These are phyloP conservation scores for Hypoxylon subgilvum DNA, from an alignment of 495 filamentous ascomycete genomes.

Conservation along the genomic window DNA sequence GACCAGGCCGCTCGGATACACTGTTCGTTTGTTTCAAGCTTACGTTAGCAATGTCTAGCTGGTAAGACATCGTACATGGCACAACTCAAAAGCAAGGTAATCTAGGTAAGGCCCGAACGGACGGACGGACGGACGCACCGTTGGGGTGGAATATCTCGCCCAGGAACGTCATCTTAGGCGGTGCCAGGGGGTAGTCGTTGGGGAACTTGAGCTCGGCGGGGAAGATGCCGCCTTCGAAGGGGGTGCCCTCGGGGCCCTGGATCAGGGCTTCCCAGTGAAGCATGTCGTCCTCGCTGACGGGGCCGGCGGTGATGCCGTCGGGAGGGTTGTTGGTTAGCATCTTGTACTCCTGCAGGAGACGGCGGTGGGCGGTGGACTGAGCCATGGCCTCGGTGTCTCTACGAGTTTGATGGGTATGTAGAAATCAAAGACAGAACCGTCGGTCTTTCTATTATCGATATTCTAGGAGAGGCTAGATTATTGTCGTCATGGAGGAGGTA, in stretches of 20 bases:
- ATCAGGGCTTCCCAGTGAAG: constrained; percentile 97
- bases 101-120: too few relatives aligned
- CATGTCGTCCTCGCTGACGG: constrained; percentile 92
- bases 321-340: constrained; percentile 74
- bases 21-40: constrained; percentile 57
- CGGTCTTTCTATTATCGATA: neutral
- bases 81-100: neutral
- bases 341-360: constrained; percentile 96
- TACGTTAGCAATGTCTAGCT: neutral
- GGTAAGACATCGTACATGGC: too few relatives aligned
- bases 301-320: constrained; percentile 94
- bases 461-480: too few relatives aligned
- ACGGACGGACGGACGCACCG: constrained; percentile 53
- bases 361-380: constrained; percentile 78
- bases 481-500: neutral
- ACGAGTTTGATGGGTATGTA: neutral
- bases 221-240: constrained; percentile 94
- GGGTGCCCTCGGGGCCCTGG: constrained; percentile 91
- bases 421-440: neutral
- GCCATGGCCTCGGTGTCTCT: constrained; percentile 53
- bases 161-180: constrained; percentile 92
- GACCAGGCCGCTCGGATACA: constrained; percentile 88
- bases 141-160: constrained; percentile 97
- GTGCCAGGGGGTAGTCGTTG: constrained; percentile 91
- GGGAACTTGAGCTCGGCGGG: constrained; percentile 94